Conservation (phyloP, 2,329 filamentous ascomycete species). For the Fusarium sp. region DNA sequence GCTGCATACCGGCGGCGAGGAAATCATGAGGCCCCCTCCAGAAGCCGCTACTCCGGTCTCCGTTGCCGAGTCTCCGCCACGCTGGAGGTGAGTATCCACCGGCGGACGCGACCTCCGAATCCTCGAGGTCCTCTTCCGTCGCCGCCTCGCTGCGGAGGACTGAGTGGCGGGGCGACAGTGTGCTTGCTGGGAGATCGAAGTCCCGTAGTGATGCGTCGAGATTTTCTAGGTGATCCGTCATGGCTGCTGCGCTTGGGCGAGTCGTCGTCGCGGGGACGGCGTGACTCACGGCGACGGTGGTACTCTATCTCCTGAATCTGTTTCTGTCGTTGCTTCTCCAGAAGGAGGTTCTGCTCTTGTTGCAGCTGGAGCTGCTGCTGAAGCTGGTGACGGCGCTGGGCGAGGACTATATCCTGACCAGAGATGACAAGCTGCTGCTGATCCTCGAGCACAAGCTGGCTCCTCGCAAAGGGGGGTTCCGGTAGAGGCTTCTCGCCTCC, state of each 20-base stretch:
- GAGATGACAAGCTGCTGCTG: slow-evolving; percentile 49
- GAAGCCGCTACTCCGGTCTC: slow-evolving; percentile 68
- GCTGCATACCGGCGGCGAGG: slow-evolving; percentile 58
- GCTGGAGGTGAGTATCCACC: slow-evolving; percentile 72
- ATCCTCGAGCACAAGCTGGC: slow-evolving; percentile 48
- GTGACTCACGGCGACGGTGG: slow-evolving; percentile 29
- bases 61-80: slow-evolving; percentile 71
- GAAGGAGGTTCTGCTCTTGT: slow-evolving; percentile 20
- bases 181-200: slow-evolving; percentile 63
- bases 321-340: slow-evolving; percentile 36
- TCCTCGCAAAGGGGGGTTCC: slow-evolving; percentile 36
- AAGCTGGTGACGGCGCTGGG: slow-evolving; percentile 38
- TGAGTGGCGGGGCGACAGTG: slow-evolving; percentile 50
- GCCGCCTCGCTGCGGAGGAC: slow-evolving; percentile 50
- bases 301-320: slow-evolving; percentile 35
- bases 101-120: slow-evolving; percentile 60
- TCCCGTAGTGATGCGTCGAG: slow-evolving; percentile 67
- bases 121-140: slow-evolving; percentile 55
- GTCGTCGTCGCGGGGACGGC: neutral
- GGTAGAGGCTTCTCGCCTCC: slow-evolving; percentile 44
- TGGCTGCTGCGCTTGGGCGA: slow-evolving; percentile 25
- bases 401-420: slow-evolving; percentile 47
- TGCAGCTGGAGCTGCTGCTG: slow-evolving; percentile 30
- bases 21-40: slow-evolving; percentile 69
- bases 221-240: slow-evolving; percentile 53